A percentile compares a stretch with the other conserved stretches of the same genome.
These are phyloP conservation scores for Botryotinia convoluta DNA, from an alignment of 2,329 filamentous ascomycete species.

Conservation along the genomic window DNA sequence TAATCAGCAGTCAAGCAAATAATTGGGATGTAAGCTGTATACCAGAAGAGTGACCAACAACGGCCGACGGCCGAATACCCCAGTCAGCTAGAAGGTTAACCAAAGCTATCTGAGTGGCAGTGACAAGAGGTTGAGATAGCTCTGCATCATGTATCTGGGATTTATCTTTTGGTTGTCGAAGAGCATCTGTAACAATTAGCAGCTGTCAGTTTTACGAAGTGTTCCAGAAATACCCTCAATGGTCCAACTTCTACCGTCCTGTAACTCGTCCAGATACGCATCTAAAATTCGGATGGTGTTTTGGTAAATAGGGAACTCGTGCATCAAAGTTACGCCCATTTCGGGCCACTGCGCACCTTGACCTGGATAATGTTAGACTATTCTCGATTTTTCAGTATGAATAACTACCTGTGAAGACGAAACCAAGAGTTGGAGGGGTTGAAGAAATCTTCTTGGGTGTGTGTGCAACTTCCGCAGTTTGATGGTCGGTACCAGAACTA, in stretches of 20 bases:
- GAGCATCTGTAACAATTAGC: not conserved
- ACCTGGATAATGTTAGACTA: too few species aligned
- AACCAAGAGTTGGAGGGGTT: not conserved
- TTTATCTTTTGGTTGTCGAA: conserved; percentile 28
- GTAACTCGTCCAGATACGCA: too few species aligned
- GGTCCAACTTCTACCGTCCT: too few species aligned
- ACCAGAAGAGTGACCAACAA: conserved; percentile 35
- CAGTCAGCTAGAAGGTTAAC: conserved; percentile 29
- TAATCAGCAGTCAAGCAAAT: too few species aligned
- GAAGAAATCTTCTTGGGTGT: not conserved
- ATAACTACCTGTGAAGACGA: conserved; percentile 23
- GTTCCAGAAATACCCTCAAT: too few species aligned
- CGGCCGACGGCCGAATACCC: conserved; percentile 24
- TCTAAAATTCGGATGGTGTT: too few species aligned
- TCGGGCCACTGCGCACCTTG: conserved; percentile 25
- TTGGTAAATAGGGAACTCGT: not conserved
- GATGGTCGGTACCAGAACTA: too few species aligned
- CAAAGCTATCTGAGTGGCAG: conserved; percentile 30
- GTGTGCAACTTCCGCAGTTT: too few species aligned
- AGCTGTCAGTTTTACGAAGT: too few species aligned
- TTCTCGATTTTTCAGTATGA: too few species aligned
- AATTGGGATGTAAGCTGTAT: too few species aligned
- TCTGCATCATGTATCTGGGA: conserved; percentile 23
- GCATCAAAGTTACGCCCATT: conserved; percentile 23
- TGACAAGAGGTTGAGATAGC: conserved; percentile 24